phyloP scores from a whole-genome alignment of 441 rosid genomes.

The Populus hybrid region DNA sequence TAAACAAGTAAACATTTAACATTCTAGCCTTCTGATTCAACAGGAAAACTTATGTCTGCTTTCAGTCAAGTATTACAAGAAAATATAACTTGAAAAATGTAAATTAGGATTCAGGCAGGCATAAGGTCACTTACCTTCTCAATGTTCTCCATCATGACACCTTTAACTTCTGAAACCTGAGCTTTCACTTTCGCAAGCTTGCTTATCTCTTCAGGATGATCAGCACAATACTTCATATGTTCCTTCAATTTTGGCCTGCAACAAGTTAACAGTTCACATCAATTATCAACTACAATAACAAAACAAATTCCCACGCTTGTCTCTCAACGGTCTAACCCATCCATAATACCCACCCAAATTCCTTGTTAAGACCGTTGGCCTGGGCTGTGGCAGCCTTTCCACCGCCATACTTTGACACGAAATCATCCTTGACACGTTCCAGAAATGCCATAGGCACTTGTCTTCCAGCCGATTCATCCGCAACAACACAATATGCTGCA shows the following conservation, averaged over 20 bases:
- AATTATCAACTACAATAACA: neutral
- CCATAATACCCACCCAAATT: constrained; percentile 83
- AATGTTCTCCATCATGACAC: constrained; percentile 82
- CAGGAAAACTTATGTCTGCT: neutral
- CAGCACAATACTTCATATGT: constrained; percentile 69
- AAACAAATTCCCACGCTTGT: neutral
- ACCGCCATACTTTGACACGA: constrained; percentile 65
- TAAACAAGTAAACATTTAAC: neutral
- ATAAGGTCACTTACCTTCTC: constrained; percentile 47
- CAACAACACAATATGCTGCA: constrained; percentile 90
- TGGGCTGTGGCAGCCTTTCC: constrained; percentile 70
- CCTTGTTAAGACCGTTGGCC: constrained; percentile 70
- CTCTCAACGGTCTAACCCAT: neutral
- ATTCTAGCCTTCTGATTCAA: neutral
- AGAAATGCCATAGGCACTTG: constrained; percentile 90
- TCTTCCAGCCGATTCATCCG: constrained; percentile 75
- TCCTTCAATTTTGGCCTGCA: constrained; percentile 66
- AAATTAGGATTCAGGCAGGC: neutral
- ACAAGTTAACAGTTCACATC: neutral
- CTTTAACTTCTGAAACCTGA: constrained; percentile 54
- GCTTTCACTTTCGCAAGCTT: constrained; percentile 44
- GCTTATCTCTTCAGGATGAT: constrained; percentile 69
- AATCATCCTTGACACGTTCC: constrained; percentile 82
- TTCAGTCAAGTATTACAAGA: neutral
- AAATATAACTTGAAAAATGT: neutral